These are phyloP conservation scores for Sphagnum magellanicum DNA, from an alignment of 228 moss, liverwort and hornwort genomes.

Conservation along the genomic window DNA sequence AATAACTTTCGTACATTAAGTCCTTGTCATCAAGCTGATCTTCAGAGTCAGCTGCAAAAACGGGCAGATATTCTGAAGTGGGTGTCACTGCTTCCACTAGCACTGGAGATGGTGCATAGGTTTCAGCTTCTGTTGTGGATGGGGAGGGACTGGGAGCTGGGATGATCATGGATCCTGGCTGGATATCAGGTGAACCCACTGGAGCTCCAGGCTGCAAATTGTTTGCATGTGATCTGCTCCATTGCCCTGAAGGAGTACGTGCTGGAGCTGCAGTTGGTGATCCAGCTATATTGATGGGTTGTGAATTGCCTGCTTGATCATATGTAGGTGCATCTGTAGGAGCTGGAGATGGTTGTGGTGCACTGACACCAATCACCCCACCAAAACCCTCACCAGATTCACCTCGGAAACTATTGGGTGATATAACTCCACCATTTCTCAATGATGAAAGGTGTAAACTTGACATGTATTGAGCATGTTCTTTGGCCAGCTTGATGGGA, in stretches of 20 bases:
- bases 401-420: too few relatives aligned
- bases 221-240: background rate
- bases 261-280: constrained; percentile 6
- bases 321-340: constrained; percentile 2
- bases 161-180: background rate
- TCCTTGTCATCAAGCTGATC: constrained; percentile 24
- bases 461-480: background rate
- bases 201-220: background rate
- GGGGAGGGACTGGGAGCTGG: background rate
- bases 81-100: background rate
- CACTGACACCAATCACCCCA: too few relatives aligned
- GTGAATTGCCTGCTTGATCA: too few relatives aligned
- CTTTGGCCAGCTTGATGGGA: constrained; percentile 46
- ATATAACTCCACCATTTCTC: too few relatives aligned
- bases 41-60: constrained; percentile 7
- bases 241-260: constrained; percentile 1
- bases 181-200: too few relatives aligned
- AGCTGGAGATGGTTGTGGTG: constrained; percentile 1
- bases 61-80: background rate
- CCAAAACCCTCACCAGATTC: too few relatives aligned
- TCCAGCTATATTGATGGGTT: background rate
- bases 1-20: constrained; percentile 26
- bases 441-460: too few relatives aligned
- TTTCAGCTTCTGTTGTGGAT: background rate
- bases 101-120: background rate